phyloP scores from a whole-genome alignment of 2,329 filamentous ascomycete genomes.

The Coniella lustricola region DNA sequence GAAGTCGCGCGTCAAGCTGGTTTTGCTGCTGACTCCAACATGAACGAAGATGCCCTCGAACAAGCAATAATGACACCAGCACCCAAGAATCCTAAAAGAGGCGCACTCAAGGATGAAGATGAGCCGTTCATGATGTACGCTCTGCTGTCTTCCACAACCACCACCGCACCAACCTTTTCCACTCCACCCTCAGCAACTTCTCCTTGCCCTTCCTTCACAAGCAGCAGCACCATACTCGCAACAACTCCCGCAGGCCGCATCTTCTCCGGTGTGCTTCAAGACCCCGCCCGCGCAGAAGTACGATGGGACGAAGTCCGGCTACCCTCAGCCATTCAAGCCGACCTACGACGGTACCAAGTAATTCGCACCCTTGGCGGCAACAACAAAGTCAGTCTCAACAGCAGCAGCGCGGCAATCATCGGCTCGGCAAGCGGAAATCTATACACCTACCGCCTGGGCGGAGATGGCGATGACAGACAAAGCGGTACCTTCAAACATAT shows the following conservation, averaged over 20 bases:
- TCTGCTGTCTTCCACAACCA: conserved; percentile 41
- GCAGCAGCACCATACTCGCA: conserved; percentile 40
- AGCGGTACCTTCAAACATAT: conserved; percentile 26
- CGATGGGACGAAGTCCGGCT: conserved; percentile 38
- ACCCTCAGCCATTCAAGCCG: conserved; percentile 26
- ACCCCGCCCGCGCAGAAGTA: conserved; percentile 18
- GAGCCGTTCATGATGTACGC: conserved; percentile 41
- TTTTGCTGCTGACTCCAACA: too few species aligned
- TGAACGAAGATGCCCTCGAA: too few species aligned
- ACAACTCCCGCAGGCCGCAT: conserved; percentile 56
- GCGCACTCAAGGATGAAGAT: conserved; percentile 1
- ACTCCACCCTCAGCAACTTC: too few species aligned
- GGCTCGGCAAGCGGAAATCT: conserved; percentile 43
- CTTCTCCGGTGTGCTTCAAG: conserved; percentile 36
- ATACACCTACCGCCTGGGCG: conserved; percentile 35
- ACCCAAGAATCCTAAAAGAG: background rate
- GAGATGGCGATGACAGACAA: conserved; percentile 7
- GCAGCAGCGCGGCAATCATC: conserved; percentile 36
- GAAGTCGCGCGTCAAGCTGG: background rate
- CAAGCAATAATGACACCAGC: too few species aligned
- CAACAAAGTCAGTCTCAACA: too few species aligned
- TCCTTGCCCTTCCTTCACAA: too few species aligned
- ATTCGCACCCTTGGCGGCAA: conserved; percentile 30
- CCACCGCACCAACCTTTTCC: conserved; percentile 23
- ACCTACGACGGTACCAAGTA: conserved; percentile 41